Conservation (phyloP, 2,329 filamentous ascomycete genomes). For the Diaporthe nobilis region DNA sequence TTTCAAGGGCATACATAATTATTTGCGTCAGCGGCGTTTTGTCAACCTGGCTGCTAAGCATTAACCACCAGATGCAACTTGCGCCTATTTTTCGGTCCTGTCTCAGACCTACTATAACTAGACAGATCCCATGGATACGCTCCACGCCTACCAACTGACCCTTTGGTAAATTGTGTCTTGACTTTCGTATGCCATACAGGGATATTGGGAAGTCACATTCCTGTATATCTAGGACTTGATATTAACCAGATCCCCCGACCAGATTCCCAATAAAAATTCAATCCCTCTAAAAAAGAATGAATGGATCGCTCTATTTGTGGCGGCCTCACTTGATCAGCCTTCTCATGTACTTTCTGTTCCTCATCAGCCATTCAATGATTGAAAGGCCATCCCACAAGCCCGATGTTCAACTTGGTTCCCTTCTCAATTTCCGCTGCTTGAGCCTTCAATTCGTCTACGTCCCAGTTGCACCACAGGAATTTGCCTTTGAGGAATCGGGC, state of each 20-base stretch:
- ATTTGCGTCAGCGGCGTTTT: background rate
- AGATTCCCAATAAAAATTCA: no score
- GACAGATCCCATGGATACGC: background rate
- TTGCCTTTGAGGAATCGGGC: conserved; percentile 55
- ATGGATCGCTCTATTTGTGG: background rate
- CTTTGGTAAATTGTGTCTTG: background rate
- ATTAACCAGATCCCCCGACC: background rate
- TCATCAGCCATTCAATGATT: background rate
- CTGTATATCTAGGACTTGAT: background rate
- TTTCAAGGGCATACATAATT: background rate
- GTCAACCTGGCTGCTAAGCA: background rate
- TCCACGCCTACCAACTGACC: background rate
- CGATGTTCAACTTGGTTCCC: background rate
- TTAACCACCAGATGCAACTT: background rate
- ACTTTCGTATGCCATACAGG: background rate
- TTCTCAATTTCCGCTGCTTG: conserved; percentile 6
- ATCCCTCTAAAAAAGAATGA: no score
- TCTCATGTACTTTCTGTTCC: background rate
- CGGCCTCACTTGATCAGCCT: background rate
- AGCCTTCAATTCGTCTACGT: conserved; percentile 56
- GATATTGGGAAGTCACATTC: no score
- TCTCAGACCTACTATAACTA: background rate
- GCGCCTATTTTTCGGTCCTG: background rate
- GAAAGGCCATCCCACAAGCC: conserved; percentile 13
- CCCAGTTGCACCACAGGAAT: conserved; percentile 57